Evolutionary conservation across 441 rosid species (phyloP), one percentile per base, ranked within the genome.

Genomic region (Aleurites moluccanus): DNA sequence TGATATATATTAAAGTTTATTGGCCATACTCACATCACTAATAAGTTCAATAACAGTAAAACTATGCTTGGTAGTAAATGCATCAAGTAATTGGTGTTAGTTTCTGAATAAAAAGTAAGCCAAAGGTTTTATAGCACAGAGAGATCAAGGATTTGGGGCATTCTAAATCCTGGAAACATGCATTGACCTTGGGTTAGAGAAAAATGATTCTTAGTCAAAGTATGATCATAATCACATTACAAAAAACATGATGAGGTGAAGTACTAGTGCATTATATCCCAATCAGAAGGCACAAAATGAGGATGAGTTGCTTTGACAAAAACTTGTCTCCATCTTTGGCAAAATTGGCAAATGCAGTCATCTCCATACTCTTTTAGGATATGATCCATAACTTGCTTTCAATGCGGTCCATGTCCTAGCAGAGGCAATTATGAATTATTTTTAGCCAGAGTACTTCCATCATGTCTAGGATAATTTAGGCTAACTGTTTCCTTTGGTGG

Each of bases 351-450:
- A 67, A 91, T 80, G 40, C 98, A 97, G 40, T 87, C 90, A 50
- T 92, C 98, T 67, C 95, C 96, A 53, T 77, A 73, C 83, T 89
- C 88, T 75, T 66, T 80, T 57, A 96, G 73, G 55, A 96, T 67
- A 77, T 80, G 80, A 79, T 91, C 93, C 16, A 96, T 97, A 67
- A 91, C 94, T 82, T 86, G 94, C 80, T 91, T 88, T 66, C 99
- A 98, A 67, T 93, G 97, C 1, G 97, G 98, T 72, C 99, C 99
- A 85, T 93, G 99, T 76, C 99, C 99, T 75, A 95, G 81, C 61
- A 95, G 76, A 25, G 99, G 91, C 45, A 90, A 78, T 70, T 89
- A 91, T 62, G 91, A 82, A 75, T 86, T 86, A 64, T 80, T 86
- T 76, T 74, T 86, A 47, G 84, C 81, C 57, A 70, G 44, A 40